A percentile compares a stretch with the other conserved stretches of the same genome.
phyloP scores from a whole-genome alignment of 495 filamentous ascomycete genomes.

The Clohesyomyces aquaticus region DNA sequence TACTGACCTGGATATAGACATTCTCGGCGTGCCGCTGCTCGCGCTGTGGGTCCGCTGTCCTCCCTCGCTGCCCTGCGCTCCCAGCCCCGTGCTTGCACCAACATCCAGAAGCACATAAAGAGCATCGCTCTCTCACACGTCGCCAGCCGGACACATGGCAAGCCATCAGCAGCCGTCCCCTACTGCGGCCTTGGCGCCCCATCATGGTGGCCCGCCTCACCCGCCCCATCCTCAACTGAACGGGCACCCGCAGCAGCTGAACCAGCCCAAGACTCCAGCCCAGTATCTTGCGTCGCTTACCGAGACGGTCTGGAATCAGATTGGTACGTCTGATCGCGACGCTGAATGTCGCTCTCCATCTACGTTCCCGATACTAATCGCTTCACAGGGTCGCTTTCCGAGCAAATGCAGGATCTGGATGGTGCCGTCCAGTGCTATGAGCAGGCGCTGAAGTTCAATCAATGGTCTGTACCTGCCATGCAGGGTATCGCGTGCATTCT shows the following conservation, averaged over 20 bases:
- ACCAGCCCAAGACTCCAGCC: slow-evolving; percentile 58
- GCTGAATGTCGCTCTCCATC: slow-evolving; percentile 1
- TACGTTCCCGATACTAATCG: slow-evolving; percentile 23
- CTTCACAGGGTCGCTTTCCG: slow-evolving; percentile 73
- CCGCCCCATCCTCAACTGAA: slow-evolving; percentile 39
- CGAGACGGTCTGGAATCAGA: slow-evolving; percentile 90
- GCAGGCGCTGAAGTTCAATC: slow-evolving; percentile 82
- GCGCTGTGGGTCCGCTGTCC: background rate
- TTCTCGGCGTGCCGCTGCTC: background rate
- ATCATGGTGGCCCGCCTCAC: slow-evolving; percentile 40
- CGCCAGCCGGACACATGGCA: slow-evolving; percentile 23
- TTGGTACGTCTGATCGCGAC: slow-evolving; percentile 64
- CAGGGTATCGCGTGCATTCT: slow-evolving; percentile 90
- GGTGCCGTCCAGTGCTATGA: slow-evolving; percentile 88
- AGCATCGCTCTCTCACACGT: background rate
- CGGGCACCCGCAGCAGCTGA: slow-evolving; percentile 49
- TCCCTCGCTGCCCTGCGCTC: background rate
- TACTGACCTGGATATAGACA: background rate
- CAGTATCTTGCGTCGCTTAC: slow-evolving; percentile 70
- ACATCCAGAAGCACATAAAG: background rate
- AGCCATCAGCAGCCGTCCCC: slow-evolving; percentile 45
- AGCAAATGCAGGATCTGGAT: slow-evolving; percentile 85
- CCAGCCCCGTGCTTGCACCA: background rate
- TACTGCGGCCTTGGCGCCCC: slow-evolving; percentile 39
- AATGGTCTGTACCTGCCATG: slow-evolving; percentile 90